Evolutionary conservation across 2,329 filamentous ascomycete genomes (phyloP), one percentile per base, ranked within the genome.

Genomic region (Fusarium begoniae): DNA sequence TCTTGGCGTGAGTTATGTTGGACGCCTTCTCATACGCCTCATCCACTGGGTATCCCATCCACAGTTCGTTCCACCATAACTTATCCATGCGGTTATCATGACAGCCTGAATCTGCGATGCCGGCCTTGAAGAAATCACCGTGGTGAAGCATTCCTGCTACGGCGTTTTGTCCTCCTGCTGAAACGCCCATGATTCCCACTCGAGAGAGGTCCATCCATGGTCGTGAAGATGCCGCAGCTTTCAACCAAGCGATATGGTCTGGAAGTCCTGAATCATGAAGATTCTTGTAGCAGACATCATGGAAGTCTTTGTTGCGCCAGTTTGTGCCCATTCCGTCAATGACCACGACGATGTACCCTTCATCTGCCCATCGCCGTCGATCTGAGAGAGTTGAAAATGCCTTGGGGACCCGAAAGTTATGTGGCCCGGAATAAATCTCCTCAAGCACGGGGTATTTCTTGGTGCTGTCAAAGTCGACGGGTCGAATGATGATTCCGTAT

Each of bases 291-390:
- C 77, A 79, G 6, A 79, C 69, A 28, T 81, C 74, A 45, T 81
- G 80, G 38, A 81, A 81, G 18, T 43, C 43, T 63, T 80, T 81
- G 13, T 60, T 64, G 24, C 80, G 78, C 75, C 76, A 80, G 56
- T 78, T 79, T 4, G 80, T 81, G 12, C 79, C 80, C 80, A 80
- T 81, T 56, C 79, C 80, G 47, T 81, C 80, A 13, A 79, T 38
- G 12, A 75, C 70, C 9, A 81, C 79, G 6, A 81, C 70, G 30
- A 81, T 55, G 51, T 79, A 81, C 26, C 80, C 79, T 22, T 77
- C 64, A n/a, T 80, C 70, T 13, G 80, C 79, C 70, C 75, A 74
- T 37, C 73, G 50, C 24, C 74, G 73, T 26, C 75, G 62, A 48
- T 54, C 55, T 8, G 40, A 35, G 12, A 77, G 60, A 18, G 64